Conservation (phyloP, 2,329 filamentous ascomycete species). For the Cordyceps fumosorosea region DNA sequence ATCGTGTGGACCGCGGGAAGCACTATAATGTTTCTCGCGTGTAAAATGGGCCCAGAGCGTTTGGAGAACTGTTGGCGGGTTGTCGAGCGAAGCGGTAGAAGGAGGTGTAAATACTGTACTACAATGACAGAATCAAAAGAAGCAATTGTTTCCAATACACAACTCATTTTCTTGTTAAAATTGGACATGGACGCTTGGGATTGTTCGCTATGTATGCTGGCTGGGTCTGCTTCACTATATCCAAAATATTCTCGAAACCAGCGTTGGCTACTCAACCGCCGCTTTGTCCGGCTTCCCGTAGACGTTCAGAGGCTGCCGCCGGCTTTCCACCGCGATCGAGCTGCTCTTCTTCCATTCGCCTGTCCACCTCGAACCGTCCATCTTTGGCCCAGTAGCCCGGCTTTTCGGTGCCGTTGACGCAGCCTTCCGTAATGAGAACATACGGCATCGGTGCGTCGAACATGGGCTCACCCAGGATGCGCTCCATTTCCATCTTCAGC, state of each 20-base stretch:
- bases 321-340: constrained; percentile 19
- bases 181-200: not conserved
- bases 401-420: constrained; percentile 56
- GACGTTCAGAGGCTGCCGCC: constrained; percentile 32
- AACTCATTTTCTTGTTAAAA: not conserved
- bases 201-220: not conserved
- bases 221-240: not conserved
- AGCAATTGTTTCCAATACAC: constrained; percentile 10
- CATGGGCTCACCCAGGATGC: constrained; percentile 71
- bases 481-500: constrained; percentile 74
- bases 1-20: constrained; percentile 24
- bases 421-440: constrained; percentile 65
- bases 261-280: constrained; percentile 30
- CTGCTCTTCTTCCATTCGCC: constrained; percentile 60
- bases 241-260: not conserved
- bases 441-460: constrained; percentile 73
- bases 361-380: constrained; percentile 61
- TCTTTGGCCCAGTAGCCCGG: constrained; percentile 62
- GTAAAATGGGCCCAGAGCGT: constrained; percentile 28
- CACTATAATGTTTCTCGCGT: constrained; percentile 23
- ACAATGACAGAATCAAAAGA: constrained; percentile 32
- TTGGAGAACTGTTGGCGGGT: constrained; percentile 17
- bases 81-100: constrained; percentile 2
- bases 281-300: constrained; percentile 41
- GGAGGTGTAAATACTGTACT: constrained; percentile 39